Evolutionary conservation across 768 basidiomycete genomes (phyloP).

Genomic region (Pleurotus tuber-regium): DNA sequence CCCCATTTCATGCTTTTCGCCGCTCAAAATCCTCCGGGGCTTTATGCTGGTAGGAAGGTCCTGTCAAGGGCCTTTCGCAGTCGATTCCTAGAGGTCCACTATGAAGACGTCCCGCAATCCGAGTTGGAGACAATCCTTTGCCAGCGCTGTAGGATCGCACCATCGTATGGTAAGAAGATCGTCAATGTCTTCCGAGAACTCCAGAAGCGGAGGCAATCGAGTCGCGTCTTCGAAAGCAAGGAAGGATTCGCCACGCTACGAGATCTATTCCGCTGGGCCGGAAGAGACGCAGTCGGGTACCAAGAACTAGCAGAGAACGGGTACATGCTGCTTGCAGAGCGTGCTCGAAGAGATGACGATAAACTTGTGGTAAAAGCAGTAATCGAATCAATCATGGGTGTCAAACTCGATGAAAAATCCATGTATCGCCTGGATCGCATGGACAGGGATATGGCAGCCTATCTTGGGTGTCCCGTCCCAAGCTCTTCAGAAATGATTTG

Average conservation of each 20-base stretch:
- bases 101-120: constrained; percentile 91
- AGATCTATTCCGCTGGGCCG: constrained; percentile 97
- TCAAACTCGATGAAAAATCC: constrained; percentile 67
- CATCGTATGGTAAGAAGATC: constrained; percentile 88
- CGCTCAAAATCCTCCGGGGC: constrained; percentile 95
- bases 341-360: constrained; percentile 82
- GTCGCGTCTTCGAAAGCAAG: constrained; percentile 96
- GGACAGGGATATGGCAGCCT: constrained; percentile 36
- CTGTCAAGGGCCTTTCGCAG: constrained; percentile 95
- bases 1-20: constrained; percentile 98
- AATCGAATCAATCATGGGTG: constrained; percentile 86
- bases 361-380: constrained; percentile 89
- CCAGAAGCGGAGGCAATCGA: constrained; percentile 85
- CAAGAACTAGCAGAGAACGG: constrained; percentile 95
- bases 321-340: constrained; percentile 95
- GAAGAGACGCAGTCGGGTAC: constrained; percentile 82
- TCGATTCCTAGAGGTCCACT: constrained; percentile 96
- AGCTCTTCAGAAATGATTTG: constrained; percentile 65
- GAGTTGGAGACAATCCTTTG: constrained; percentile 95
- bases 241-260: constrained; percentile 96
- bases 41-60: constrained; percentile 94
- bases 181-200: constrained; percentile 91
- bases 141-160: constrained; percentile 88
- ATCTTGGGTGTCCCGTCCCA: constrained; percentile 57
- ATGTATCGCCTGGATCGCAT: constrained; percentile 62